These are phyloP conservation scores for Dysphania ambrosioides DNA, from an alignment of 148 eudicot genomes.

Conservation along the genomic window DNA sequence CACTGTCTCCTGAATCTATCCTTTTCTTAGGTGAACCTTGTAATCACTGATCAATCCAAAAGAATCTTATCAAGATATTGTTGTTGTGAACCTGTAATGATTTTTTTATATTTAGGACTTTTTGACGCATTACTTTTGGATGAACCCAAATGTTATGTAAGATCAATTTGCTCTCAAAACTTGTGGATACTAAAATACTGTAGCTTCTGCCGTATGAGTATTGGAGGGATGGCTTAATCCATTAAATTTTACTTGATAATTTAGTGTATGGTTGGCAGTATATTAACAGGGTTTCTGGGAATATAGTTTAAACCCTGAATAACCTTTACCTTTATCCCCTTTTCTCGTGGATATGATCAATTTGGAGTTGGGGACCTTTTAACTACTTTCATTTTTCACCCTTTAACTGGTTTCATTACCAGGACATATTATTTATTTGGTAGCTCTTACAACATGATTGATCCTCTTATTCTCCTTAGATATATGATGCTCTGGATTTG, in stretches of 20 bases:
- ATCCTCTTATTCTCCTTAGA: background rate
- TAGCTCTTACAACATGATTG: background rate
- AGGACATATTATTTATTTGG: background rate
- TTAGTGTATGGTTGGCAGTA: background rate
- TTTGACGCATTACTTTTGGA: background rate
- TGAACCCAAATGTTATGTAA: conserved; percentile 1
- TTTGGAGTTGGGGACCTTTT: too few species aligned
- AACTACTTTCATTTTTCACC: too few species aligned
- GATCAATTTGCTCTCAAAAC: conserved; percentile 9
- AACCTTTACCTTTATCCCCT: background rate
- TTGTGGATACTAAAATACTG: conserved; percentile 5
- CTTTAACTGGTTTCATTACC: background rate
- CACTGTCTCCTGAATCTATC: background rate
- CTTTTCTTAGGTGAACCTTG: conserved; percentile 10
- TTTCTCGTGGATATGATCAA: background rate
- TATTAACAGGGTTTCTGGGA: background rate
- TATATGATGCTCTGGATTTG: conserved; percentile 2
- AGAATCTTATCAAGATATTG: background rate
- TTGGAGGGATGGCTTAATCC: background rate
- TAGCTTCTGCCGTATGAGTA: background rate
- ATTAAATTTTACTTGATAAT: background rate
- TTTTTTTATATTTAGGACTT: too few species aligned
- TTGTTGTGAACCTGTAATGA: background rate
- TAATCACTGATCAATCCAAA: background rate
- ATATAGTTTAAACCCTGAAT: background rate